Evolutionary conservation across 345 rosid species (phyloP).

Genomic region (Pistacia vera): DNA sequence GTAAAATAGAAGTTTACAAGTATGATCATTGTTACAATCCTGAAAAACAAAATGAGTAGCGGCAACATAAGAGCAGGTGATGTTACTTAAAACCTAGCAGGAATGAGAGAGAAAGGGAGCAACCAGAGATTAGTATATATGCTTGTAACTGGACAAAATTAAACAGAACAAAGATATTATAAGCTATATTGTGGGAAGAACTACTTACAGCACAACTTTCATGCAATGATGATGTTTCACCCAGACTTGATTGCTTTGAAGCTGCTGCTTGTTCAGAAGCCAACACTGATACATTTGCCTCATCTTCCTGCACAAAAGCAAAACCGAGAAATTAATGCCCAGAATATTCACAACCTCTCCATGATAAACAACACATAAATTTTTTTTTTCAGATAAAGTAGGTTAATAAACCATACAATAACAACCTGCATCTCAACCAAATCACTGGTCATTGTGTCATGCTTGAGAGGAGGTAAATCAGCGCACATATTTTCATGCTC

Average conservation of each 20-base stretch:
- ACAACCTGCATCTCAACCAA: constrained; percentile 58
- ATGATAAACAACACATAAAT: not conserved
- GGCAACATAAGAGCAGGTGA: too few relatives aligned
- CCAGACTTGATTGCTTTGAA: constrained; percentile 27
- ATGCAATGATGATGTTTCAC: constrained; percentile 27
- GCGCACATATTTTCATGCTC: constrained; percentile 39
- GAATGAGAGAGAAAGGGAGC: not conserved
- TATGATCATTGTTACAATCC: constrained; percentile 26
- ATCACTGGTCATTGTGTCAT: constrained; percentile 39
- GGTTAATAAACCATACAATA: not conserved
- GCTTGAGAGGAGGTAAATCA: constrained; percentile 42
- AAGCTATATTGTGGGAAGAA: not conserved
- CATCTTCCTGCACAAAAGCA: constrained; percentile 33
- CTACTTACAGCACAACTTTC: constrained; percentile 32
- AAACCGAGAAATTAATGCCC: constrained; percentile 5
- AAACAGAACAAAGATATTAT: not conserved
- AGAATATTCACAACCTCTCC: constrained; percentile 8
- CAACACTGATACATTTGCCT: constrained; percentile 30
- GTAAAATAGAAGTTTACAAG: constrained; percentile 58
- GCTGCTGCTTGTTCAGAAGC: constrained; percentile 34
- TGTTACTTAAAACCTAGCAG: too few relatives aligned
- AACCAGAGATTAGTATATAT: too few relatives aligned
- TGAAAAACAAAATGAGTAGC: constrained; percentile 5
- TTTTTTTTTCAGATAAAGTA: not conserved
- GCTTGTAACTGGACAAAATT: not conserved